A percentile compares a stretch with the other conserved stretches of the same genome.
Evolutionary conservation across 2,329 filamentous ascomycete genomes (phyloP).

Genomic region (Chrysoporthe puriensis): DNA sequence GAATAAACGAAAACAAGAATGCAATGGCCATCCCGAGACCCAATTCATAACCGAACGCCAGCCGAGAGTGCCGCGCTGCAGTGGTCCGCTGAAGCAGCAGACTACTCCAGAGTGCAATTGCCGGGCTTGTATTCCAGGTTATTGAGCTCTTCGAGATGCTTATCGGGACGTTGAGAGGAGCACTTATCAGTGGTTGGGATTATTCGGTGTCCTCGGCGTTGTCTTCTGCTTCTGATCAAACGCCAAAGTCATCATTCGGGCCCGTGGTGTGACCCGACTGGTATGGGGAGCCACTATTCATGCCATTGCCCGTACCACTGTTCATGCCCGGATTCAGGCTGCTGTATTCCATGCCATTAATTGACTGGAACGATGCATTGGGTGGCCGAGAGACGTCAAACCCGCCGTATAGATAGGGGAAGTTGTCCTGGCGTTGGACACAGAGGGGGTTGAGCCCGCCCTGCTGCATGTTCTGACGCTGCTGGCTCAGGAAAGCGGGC

Average conservation of each 20-base stretch:
- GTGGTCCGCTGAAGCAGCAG: not conserved
- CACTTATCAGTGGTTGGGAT: not conserved
- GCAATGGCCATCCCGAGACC: slow-evolving; percentile 2
- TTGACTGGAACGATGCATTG: slow-evolving; percentile 12
- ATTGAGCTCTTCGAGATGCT: not conserved
- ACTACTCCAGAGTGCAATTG: not conserved
- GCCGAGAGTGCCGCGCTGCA: not conserved
- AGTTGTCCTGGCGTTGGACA: slow-evolving; percentile 37
- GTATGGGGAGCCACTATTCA: slow-evolving; percentile 19
- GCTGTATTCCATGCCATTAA: slow-evolving; percentile 13
- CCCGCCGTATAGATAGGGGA: slow-evolving; percentile 22
- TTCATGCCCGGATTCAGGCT: not conserved
- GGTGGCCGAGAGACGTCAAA: slow-evolving; percentile 21
- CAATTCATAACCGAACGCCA: not conserved
- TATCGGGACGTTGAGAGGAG: not conserved
- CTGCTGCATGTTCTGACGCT: slow-evolving; percentile 26
- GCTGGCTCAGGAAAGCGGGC: slow-evolving; percentile 19
- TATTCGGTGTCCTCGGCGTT: not conserved
- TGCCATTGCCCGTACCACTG: slow-evolving; percentile 2
- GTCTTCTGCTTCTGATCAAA: slow-evolving; percentile 3
- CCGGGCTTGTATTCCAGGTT: not conserved
- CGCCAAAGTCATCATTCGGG: slow-evolving; percentile 17
- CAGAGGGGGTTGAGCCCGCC: slow-evolving; percentile 41
- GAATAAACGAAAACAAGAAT: not conserved
- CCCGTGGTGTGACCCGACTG: slow-evolving; percentile 16